A percentile compares a stretch with the other conserved stretches of the same genome.
These are phyloP conservation scores for Fusarium oxysporum DNA, from an alignment of 2,329 filamentous ascomycete species.

Conservation along the genomic window DNA sequence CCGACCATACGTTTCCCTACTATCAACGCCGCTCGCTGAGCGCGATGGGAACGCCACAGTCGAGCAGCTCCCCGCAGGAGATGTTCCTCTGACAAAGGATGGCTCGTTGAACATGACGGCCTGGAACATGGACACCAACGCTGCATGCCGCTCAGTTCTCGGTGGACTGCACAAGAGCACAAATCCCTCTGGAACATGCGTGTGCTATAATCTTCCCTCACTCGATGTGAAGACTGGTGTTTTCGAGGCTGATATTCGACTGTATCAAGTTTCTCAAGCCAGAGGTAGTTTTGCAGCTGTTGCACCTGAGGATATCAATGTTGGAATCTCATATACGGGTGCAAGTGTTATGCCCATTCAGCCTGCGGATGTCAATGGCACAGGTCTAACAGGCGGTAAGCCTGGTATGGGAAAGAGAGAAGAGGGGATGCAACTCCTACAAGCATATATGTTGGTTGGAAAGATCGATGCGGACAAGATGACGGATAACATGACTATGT, in stretches of 20 bases:
- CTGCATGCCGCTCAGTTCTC: conserved; percentile 71
- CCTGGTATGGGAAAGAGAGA: conserved; percentile 36
- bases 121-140: conserved; percentile 67
- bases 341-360: conserved; percentile 54
- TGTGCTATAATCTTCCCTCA: conserved; percentile 84
- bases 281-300: conserved; percentile 65
- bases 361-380: conserved; percentile 41
- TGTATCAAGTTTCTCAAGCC: conserved; percentile 76
- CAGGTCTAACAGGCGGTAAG: conserved; percentile 39
- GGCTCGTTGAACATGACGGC: conserved; percentile 64
- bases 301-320: conserved; percentile 63
- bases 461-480: conserved; percentile 71
- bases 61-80: conserved; percentile 34
- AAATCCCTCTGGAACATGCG: conserved; percentile 81
- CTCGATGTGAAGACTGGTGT: conserved; percentile 74
- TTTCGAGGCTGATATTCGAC: conserved; percentile 81
- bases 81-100: conserved; percentile 54
- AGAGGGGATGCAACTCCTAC: conserved; percentile 59
- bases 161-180: conserved; percentile 65
- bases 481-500: conserved; percentile 69
- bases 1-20: conserved; percentile 44
- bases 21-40: conserved; percentile 30
- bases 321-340: conserved; percentile 65
- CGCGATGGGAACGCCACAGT: conserved; percentile 29
- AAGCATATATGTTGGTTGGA: conserved; percentile 76